A percentile compares a stretch with the other conserved stretches of the same genome.
Evolutionary conservation across 371 early-diverging fungal genomes (phyloP).

Genomic region (Hamiltosporidium tvaerminnensis): DNA sequence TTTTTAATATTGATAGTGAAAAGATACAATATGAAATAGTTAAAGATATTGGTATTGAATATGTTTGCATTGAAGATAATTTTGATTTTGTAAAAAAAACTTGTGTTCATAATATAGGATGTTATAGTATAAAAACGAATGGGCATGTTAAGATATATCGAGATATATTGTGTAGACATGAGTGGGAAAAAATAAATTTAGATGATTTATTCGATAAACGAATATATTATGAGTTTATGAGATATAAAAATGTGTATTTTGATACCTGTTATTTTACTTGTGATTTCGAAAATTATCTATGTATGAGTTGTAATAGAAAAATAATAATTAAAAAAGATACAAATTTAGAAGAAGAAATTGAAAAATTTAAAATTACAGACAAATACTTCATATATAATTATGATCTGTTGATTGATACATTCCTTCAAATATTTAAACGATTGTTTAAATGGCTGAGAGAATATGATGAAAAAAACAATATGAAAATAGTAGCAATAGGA

Average conservation of each 20-base stretch:
- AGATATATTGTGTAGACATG: constrained; percentile 1
- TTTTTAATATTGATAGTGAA: constrained; percentile 23
- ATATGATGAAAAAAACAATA: constrained; percentile 23
- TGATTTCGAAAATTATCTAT: too few species aligned
- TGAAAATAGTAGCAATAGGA: constrained; percentile 33
- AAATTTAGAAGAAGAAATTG: too few species aligned
- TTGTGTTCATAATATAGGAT: constrained; percentile 3
- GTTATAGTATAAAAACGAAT: background rate
- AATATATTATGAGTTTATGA: background rate
- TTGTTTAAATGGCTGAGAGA: constrained; percentile 24
- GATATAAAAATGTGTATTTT: background rate
- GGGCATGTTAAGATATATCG: background rate
- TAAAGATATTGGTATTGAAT: background rate
- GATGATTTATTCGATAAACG: too few species aligned
- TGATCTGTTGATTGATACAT: background rate
- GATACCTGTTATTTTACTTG: background rate
- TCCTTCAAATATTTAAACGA: background rate
- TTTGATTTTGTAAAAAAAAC: background rate
- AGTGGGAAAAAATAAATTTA: background rate
- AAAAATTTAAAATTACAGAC: too few species aligned
- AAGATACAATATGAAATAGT: constrained; percentile 20
- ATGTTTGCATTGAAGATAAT: background rate
- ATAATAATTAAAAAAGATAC: too few species aligned
- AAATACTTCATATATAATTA: too few species aligned
- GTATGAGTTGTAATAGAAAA: too few species aligned